Base-by-base conservation (phyloP, 2,329 filamentous ascomycete species). In the Colletotrichum lini region DNA sequence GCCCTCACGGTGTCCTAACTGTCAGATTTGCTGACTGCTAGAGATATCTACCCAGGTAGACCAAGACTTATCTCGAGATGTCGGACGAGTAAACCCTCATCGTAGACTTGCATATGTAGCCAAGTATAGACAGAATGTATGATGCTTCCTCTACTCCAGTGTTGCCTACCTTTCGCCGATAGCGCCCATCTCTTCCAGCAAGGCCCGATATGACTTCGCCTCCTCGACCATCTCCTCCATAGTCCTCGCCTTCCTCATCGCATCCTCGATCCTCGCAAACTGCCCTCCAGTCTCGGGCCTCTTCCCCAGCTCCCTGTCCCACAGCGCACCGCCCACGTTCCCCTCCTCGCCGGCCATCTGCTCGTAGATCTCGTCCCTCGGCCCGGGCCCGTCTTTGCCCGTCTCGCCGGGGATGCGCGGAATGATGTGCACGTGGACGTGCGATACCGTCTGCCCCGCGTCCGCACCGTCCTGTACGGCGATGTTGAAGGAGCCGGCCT, bases 391-490 rank as follows among this genome's bases (percentile, higher is more conserved):
- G 64, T 78, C 75, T 73, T 82, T 81, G 42, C 76, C 84, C 79
- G 80, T 87, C 79, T 90, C 86, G 49, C 91, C 88, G 69, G 83
- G 84, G 70, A 84, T 85, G 45, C 95, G 85, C 23, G 95, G 95
- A 65, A 98, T 96, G 59, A 98, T 89, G 83, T 99, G 96, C 35
- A 95, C 93, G 83, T 99, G 96, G 16, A 98, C 91, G 83, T 99
- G 96, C 10, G 94, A 87, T 54, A 99, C 96, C 68, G 94, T 98
- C 87, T 99, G 96, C 0, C 96, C 96, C 1, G 96, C 94, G 71
- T 95, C 94, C 42, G 87, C 84, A 23, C 96, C 96, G 81, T 99
- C 96, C 81, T 99, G 96, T n/a, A 99, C 89, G 0, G 96, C 95
- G 60, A 99, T 91, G 79, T 98, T 98, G 83, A 98, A 92, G 71